Evolutionary conservation across 2,329 filamentous ascomycete species (phyloP).

Genomic region (Apiospora phragmitis): DNA sequence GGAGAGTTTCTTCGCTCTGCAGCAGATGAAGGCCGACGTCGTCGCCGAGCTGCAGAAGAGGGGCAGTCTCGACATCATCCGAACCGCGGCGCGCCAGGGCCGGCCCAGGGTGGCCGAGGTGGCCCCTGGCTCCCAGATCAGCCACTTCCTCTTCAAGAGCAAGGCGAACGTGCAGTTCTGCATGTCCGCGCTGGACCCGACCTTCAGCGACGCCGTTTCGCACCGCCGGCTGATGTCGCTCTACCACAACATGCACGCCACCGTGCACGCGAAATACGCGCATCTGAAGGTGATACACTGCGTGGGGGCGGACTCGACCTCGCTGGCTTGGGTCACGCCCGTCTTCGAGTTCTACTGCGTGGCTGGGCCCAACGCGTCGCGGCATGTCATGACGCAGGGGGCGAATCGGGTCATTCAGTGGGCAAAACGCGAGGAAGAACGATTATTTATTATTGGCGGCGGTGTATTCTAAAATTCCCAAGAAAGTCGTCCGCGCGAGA

Average conservation of each 20-base stretch:
- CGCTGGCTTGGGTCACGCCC: constrained; percentile 88
- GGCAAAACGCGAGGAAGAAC: constrained; percentile 88
- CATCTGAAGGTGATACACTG: constrained; percentile 86
- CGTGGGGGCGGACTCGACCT: constrained; percentile 72
- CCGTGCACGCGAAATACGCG: constrained; percentile 80
- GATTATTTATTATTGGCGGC: constrained; percentile 96
- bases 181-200: constrained; percentile 78
- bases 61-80: constrained; percentile 73
- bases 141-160: constrained; percentile 96
- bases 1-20: constrained; percentile 88
- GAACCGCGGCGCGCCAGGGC: constrained; percentile 67
- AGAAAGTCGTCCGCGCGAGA: neutral
- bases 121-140: constrained; percentile 75
- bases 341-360: constrained; percentile 94
- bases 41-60: constrained; percentile 72
- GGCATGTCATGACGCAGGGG: constrained; percentile 72
- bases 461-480: constrained; percentile 65
- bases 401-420: constrained; percentile 90
- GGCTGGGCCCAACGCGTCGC: constrained; percentile 71
- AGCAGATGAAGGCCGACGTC: constrained; percentile 67
- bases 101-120: constrained; percentile 74
- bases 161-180: constrained; percentile 92
- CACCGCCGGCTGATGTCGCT: constrained; percentile 75
- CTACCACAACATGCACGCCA: constrained; percentile 82
- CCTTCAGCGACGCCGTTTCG: constrained; percentile 60